Evolutionary conservation across 495 filamentous ascomycete genomes (phyloP).

Genomic region (Apiosordaria backusii): DNA sequence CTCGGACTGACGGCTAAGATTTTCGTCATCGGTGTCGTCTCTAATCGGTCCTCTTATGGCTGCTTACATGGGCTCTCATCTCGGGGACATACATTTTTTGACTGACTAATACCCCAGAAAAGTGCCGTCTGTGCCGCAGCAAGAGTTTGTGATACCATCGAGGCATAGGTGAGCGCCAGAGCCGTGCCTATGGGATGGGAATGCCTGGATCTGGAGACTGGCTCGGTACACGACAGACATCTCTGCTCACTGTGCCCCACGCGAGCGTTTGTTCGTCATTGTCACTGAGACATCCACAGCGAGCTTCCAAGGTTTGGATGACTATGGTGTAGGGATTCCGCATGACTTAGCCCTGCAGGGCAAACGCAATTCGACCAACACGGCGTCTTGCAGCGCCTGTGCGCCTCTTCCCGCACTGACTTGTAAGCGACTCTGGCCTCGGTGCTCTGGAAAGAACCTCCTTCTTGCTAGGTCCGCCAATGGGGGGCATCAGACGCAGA

Average conservation of each 20-base stretch:
- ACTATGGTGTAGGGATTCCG: not conserved
- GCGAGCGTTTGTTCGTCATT: not conserved
- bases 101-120: not conserved
- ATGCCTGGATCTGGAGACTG: not conserved
- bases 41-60: not conserved
- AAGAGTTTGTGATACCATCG: not conserved
- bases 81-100: not conserved
- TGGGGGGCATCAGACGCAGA: not conserved
- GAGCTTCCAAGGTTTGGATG: not conserved
- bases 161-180: not conserved
- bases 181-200: not conserved
- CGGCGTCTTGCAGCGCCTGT: not conserved
- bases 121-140: not conserved
- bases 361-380: not conserved
- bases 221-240: not conserved
- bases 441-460: not conserved
- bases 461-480: not conserved
- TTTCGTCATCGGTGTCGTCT: not conserved
- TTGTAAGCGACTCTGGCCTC: not conserved
- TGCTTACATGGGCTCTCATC: not conserved
- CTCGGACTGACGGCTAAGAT: not conserved
- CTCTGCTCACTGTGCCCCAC: not conserved
- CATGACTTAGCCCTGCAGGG: not conserved
- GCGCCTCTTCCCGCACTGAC: not conserved
- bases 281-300: not conserved